These are phyloP conservation scores for Omphalotus olearius DNA, from an alignment of 1,284 basidiomycete genomes.

Conservation along the genomic window DNA sequence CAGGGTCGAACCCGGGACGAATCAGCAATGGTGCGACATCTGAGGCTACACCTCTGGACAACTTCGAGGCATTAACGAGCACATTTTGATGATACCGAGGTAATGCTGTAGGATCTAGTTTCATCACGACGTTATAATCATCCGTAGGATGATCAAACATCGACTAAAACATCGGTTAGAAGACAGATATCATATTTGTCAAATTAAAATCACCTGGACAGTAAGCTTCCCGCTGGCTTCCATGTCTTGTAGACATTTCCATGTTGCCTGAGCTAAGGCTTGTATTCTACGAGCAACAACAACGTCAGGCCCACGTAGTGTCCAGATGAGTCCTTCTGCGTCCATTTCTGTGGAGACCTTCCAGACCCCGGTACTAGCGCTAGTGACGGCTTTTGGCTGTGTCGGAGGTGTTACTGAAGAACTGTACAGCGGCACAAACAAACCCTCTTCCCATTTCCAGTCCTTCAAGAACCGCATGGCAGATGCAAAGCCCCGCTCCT, in stretches of 20 bases:
- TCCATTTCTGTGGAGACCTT: conserved; percentile 82
- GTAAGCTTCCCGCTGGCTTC: conserved; percentile 39
- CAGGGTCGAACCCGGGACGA: conserved; percentile 82
- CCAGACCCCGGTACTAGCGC: conserved; percentile 61
- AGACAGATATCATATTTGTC: neutral
- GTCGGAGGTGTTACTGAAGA: conserved; percentile 5
- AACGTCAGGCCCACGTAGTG: conserved; percentile 54
- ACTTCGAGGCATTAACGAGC: conserved; percentile 39
- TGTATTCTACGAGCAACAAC: conserved; percentile 70
- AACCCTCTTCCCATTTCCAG: conserved; percentile 79
- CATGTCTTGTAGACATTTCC: conserved; percentile 41
- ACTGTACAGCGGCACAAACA: conserved; percentile 58
- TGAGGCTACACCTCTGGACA: conserved; percentile 44
- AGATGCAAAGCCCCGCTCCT: conserved; percentile 79
- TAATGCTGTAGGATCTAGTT: conserved; percentile 61
- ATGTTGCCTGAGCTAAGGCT: conserved; percentile 72
- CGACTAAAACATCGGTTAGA: conserved; percentile 36
- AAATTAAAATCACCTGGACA: conserved; percentile 43
- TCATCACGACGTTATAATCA: conserved; percentile 86
- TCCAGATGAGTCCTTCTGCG: conserved; percentile 74
- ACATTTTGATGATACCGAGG: conserved; percentile 75
- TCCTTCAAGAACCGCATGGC: conserved; percentile 73
- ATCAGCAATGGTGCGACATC: conserved; percentile 33
- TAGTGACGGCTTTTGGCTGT: conserved; percentile 11
- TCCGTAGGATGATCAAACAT: conserved; percentile 82